Conservation (phyloP, 257 asterid species). For the Perilla frutescens region DNA sequence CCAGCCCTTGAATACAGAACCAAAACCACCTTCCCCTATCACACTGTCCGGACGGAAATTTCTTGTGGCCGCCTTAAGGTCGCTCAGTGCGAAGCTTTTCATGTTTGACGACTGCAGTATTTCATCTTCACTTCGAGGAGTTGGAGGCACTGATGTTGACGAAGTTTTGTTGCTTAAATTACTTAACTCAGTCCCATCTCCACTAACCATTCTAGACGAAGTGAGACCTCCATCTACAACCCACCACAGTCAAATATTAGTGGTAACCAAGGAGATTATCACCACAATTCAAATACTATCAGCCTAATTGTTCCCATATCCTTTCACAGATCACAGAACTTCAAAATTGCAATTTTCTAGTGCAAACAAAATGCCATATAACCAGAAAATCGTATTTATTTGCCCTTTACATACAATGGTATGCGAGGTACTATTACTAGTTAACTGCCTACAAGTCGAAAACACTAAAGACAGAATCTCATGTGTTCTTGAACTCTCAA, state of each 20-base stretch:
- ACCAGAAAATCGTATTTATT: not conserved
- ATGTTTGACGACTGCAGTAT: constrained; percentile 65
- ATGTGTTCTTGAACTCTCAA: not conserved
- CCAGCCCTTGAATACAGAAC: constrained; percentile 89
- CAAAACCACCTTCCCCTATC: constrained; percentile 86
- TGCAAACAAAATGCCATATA: not conserved
- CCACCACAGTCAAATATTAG: constrained; percentile 2
- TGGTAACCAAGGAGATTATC: constrained; percentile 18
- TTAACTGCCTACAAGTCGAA: not conserved
- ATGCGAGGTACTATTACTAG: not conserved
- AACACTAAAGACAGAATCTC: not conserved
- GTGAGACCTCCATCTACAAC: constrained; percentile 37
- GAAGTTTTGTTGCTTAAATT: constrained; percentile 54
- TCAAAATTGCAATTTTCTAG: not conserved
- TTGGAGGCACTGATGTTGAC: constrained; percentile 55
- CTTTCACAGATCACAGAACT: not conserved
- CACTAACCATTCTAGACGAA: constrained; percentile 51
- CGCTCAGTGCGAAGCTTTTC: constrained; percentile 60
- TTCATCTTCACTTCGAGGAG: constrained; percentile 65
- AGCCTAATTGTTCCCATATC: not conserved
- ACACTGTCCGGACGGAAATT: constrained; percentile 82
- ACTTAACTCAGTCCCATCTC: constrained; percentile 50
- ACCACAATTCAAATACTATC: not conserved
- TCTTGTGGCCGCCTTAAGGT: constrained; percentile 78
- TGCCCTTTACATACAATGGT: not conserved